These are phyloP conservation scores for Bertia moriformis DNA, from an alignment of 2,329 filamentous ascomycete species.

Conservation along the genomic window DNA sequence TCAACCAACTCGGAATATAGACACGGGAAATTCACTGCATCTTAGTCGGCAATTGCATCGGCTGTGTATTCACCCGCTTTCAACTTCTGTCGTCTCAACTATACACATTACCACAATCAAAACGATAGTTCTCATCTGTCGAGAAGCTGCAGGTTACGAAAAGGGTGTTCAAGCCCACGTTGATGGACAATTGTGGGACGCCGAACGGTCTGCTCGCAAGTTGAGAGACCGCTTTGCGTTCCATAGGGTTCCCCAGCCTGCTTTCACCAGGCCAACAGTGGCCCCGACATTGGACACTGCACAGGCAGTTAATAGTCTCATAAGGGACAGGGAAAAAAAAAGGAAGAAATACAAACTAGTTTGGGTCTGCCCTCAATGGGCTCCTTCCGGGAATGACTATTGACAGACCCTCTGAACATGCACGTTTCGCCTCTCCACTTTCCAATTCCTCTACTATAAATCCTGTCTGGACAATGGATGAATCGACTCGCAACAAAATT, in stretches of 20 bases:
- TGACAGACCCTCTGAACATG: conserved; percentile 12
- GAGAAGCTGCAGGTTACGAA: too few relatives aligned
- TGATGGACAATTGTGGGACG: conserved; percentile 30
- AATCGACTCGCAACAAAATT: conserved; percentile 21
- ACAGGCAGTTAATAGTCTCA: too few relatives aligned
- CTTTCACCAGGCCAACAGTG: conserved; percentile 4
- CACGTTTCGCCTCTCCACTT: conserved; percentile 16
- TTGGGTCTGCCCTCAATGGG: conserved; percentile 12
- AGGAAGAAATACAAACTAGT: too few relatives aligned
- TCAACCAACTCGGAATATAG: too few relatives aligned
- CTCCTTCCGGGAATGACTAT: conserved; percentile 17
- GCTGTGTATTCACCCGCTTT: too few relatives aligned
- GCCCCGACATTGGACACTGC: conserved; percentile 4
- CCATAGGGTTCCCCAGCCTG: conserved; percentile 30
- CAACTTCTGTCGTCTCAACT: too few relatives aligned
- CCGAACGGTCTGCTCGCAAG: conserved; percentile 28
- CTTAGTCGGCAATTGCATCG: too few relatives aligned
- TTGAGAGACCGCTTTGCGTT: conserved; percentile 34
- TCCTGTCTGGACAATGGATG: conserved; percentile 18
- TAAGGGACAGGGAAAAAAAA: too few relatives aligned
- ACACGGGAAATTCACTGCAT: too few relatives aligned
- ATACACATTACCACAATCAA: too few relatives aligned
- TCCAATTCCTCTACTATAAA: conserved; percentile 16
- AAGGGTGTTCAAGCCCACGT: neutral
- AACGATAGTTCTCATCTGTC: too few relatives aligned